Evolutionary conservation across 129 eudicot species (phyloP).

Genomic region (Saussurea involucrata): DNA sequence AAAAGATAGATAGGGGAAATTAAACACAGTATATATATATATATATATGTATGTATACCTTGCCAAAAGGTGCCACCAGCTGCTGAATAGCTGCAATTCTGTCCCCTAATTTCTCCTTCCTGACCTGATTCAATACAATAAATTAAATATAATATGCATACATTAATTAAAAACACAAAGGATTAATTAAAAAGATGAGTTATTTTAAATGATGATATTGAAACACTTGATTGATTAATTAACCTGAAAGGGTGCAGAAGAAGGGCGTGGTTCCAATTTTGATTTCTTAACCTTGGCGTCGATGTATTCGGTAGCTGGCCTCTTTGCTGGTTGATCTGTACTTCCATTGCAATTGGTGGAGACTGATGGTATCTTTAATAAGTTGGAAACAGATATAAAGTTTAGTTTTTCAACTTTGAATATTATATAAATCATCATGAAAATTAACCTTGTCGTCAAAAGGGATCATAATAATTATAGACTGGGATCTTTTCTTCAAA

Average conservation of each 20-base stretch:
- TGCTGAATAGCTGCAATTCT: constrained; percentile 97
- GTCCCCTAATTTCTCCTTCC: constrained; percentile 91
- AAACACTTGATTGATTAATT: not conserved
- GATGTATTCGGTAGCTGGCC: constrained; percentile 47
- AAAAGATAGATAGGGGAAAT: too few relatives aligned
- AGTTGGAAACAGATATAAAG: constrained; percentile 32
- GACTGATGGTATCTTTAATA: constrained; percentile 41
- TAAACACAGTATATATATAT: too few relatives aligned
- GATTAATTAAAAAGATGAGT: not conserved
- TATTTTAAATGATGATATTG: not conserved
- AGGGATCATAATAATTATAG: constrained; percentile 17
- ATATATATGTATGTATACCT: constrained; percentile 32
- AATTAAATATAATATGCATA: constrained; percentile 10
- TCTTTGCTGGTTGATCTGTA: constrained; percentile 43
- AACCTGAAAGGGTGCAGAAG: constrained; percentile 91
- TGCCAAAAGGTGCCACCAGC: constrained; percentile 93
- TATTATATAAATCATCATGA: constrained; percentile 19
- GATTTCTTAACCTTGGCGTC: constrained; percentile 56
- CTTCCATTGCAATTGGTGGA: constrained; percentile 35
- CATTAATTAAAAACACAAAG: not conserved
- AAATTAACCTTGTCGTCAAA: constrained; percentile 33
- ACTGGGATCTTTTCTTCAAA: constrained; percentile 8
- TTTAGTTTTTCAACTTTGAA: constrained; percentile 14
- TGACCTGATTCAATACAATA: constrained; percentile 49
- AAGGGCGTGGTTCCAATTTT: constrained; percentile 60